Evolutionary conservation across 2,329 filamentous ascomycete genomes (phyloP), one percentile per base, ranked within the genome.

Genomic region (Trichophyton equinum): DNA sequence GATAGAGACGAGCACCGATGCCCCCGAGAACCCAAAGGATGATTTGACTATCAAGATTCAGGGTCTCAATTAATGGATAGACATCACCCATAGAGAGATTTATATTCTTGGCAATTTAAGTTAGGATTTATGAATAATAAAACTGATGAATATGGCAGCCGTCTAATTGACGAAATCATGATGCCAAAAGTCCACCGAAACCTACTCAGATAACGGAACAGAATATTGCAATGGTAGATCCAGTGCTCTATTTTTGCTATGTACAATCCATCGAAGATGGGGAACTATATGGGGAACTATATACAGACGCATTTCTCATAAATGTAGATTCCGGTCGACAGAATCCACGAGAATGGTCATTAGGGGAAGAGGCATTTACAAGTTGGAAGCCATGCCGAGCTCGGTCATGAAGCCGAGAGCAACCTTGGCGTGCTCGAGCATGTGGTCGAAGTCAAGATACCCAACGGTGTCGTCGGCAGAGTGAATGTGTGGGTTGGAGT

Each of bases 401-500:
- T 96, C 91, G 68, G 91, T 92, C 2, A 85, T 89, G 66, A 95
- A 80, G 2, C 86, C 88, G 38, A 95, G 78, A 0, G 89, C 94
- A 80, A 96, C 82, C 71, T 85, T 86, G 18, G 89, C 89, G 74
- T 96, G 91, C 76, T 96, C 86, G 38, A 94, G 80, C 91, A 96
- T 96, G 73, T 96, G 91, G 71, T 91, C 85, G 71, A 95, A 95
- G 67, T 85, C 85, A 62, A 91, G 74, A 64, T 83, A 85, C 69
- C 86, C 81, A 65, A 91, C 83, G 68, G 82, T 83, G 70, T 91
- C 88, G 62, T 85, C 81, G 0, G 84, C 86, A 0, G 84, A 84
- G 74, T 91, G 88, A 64, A 91, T 91, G 71, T 86, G 83, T 68
- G 84, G 83, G 73, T 88, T 86, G 60, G 75, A 80, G 69, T 81